Base-by-base conservation (phyloP, 306 rosid genomes). In the Castanea mollissima region DNA sequence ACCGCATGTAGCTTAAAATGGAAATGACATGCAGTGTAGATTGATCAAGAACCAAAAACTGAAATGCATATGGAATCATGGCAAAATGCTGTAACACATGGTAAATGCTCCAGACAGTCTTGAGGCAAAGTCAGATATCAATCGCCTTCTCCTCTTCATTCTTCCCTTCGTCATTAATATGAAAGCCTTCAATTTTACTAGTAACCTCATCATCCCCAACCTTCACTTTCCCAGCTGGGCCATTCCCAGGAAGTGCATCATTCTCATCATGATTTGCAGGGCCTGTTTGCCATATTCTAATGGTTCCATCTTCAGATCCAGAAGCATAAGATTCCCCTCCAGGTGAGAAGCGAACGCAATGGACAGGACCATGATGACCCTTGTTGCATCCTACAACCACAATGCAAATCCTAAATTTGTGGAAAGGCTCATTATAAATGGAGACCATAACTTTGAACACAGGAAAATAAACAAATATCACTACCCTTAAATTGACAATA, bases 361-460 rank as follows among this genome's bases (percentile, higher is more conserved):
- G 99, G 5, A 96, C 98, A 18, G 99, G 99, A 80, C 99, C 99
- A 57, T 96, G 99, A 84, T 96, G 99, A 70, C 99, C 99, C 87
- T 93, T 96, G 83, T 96, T 96, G 91, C 99, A 96, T 20, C 89
- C 99, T 96, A 90, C 88, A 92, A 69, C 52, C 21, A 87, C 54
- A 49, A 79, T 31, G 58, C 44, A 81, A 35, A 12, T 8, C 6
- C 54, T 49, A 49, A 49, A 49, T 49, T 49, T 2, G 54, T 3
- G 54, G 1, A 49, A 49, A 49, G 16, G 16, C 54, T 3, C 14
- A 10, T 49, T 49, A 49, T 49, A 49, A 49, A 49, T 49, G 54
- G 54, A 49, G 16, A 49, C 54, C 54, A 3, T 49, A 12, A 49
- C 54, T 49, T 49, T 49, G 54, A 13, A 49, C 4, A 49, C 54